Evolutionary conservation across 164 flowering plant species (phyloP), one percentile per base, ranked within the genome.

Genomic region (Umbilicus rupestris): DNA sequence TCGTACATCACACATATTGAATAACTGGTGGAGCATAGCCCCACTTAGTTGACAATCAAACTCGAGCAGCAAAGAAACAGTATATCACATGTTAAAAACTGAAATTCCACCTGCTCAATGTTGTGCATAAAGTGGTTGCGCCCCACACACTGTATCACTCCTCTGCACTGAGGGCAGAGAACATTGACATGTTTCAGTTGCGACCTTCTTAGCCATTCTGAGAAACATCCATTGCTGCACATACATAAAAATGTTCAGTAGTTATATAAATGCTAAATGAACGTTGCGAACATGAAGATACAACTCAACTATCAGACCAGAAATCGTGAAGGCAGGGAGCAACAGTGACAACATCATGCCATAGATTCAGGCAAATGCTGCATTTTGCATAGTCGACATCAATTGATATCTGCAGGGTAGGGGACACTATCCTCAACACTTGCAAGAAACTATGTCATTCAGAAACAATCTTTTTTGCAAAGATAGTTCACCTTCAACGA

Each of bases 251-350:
- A 50, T 29, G 37, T 22, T 28, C 15, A 22, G 20, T 24, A 63
- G 35, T 39, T 22, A 55, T 28, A 42, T n/a, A 35, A 19, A 37
- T 15, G 49, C 6, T 33, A n/a, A 42, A 39, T 67, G 28, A 14
- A 5, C 67, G n/a, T 29, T 14, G 30, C 41, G 26, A 17, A 20
- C 49, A 44, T 19, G 31, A 59, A 35, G 39, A 62, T 59, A 59
- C 19, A 11, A 66, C 41, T 16, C 26, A 44, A 63, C 28, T 47
- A 42, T 66, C 84, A 66, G 29, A 92, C 98, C 98, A 92, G 75
- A 92, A 92, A 74, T 87, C 88, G 77, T 92, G 98, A 67, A 88
- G 88, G 76, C 98, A 92, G 33, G 98, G 98, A 26, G 96, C 90
- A 74, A 76, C 90, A 29, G 98, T 88, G 15, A 92, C 96, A 67